phyloP scores from a whole-genome alignment of 164 flowering plant genomes.

The Umbilicus rupestris region DNA sequence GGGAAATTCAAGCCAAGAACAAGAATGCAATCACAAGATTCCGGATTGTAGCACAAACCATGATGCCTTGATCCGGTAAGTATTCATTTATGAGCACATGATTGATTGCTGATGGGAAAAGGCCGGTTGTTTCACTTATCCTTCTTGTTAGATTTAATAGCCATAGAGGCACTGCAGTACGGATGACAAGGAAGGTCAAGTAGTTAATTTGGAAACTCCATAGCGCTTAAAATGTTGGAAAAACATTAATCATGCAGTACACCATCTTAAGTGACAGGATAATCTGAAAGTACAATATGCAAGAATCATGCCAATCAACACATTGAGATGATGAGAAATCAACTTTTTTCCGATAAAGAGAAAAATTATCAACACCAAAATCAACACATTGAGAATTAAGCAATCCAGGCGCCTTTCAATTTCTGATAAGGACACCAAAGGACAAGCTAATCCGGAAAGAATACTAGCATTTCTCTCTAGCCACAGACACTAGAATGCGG shows the following conservation, averaged over 20 bases:
- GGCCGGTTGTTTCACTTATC: slow-evolving; percentile 43
- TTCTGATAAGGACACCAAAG: too few relatives aligned
- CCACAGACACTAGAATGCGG: too few relatives aligned
- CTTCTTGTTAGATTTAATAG: slow-evolving; percentile 46
- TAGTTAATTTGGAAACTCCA: not conserved
- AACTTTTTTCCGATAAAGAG: too few relatives aligned
- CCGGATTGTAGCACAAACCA: slow-evolving; percentile 36
- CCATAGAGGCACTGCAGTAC: slow-evolving; percentile 79
- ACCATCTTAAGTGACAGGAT: not conserved
- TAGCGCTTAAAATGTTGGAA: not conserved
- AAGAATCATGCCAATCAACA: too few relatives aligned
- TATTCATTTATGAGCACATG: slow-evolving; percentile 96
- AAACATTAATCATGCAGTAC: not conserved
- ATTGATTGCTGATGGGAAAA: slow-evolving; percentile 75
- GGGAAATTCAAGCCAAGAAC: not conserved
- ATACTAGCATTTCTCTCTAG: too few relatives aligned
- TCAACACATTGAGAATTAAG: too few relatives aligned
- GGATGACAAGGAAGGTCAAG: not conserved
- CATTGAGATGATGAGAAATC: too few relatives aligned
- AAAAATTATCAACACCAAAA: too few relatives aligned
- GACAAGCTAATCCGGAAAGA: too few relatives aligned
- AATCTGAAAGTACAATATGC: not conserved
- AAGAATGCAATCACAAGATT: not conserved
- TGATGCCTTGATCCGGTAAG: slow-evolving; percentile 87
- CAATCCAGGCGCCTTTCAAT: too few relatives aligned